These are phyloP conservation scores for Phytopythium kandeliae DNA, from an alignment of 352 stramenopile species.

Conservation along the genomic window DNA sequence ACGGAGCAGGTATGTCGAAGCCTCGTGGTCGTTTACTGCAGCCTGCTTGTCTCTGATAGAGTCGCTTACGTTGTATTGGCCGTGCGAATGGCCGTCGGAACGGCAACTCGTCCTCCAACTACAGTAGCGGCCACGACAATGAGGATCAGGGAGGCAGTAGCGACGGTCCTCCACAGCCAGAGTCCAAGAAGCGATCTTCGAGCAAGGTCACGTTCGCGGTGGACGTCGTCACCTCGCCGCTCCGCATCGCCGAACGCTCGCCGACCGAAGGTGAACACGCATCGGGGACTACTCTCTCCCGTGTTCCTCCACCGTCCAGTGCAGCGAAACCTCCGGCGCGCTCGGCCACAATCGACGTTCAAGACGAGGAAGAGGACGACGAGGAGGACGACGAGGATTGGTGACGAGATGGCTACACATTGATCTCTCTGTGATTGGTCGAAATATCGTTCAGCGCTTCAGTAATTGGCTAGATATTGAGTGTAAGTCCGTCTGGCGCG, in stretches of 20 bases:
- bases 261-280: background rate
- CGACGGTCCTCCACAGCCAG: background rate
- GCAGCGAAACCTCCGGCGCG: background rate
- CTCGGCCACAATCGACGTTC: background rate
- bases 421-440: background rate
- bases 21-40: too few species aligned
- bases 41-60: background rate
- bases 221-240: background rate
- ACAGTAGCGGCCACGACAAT: background rate
- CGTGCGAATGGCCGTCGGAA: background rate
- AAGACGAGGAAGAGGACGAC: background rate
- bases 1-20: background rate
- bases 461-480: too few species aligned
- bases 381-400: background rate
- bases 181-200: conserved; percentile 10
- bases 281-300: background rate
- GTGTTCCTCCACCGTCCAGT: too few species aligned
- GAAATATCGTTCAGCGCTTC: background rate
- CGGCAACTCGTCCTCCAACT: background rate
- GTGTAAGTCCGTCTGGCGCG: too few species aligned
- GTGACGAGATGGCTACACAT: conserved; percentile 1
- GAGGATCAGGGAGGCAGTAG: conserved; percentile 4
- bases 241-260: too few species aligned
- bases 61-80: background rate
- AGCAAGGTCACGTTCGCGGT: conserved; percentile 18